Evolutionary conservation across 768 basidiomycete species (phyloP), one percentile per base, ranked within the genome.

Genomic region (Podaxis sp.): DNA sequence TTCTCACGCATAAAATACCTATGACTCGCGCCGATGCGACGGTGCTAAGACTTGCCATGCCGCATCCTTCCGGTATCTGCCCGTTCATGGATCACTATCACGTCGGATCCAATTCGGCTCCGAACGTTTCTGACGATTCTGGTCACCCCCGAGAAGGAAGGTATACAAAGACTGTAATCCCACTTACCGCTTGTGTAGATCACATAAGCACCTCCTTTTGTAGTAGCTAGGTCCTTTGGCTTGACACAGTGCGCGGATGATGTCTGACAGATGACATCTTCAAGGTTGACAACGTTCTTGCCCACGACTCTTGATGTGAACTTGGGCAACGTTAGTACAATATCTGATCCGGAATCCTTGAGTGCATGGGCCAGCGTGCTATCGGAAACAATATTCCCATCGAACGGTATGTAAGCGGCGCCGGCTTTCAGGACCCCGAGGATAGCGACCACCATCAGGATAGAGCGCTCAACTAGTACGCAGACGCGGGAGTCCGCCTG

Each of bases 171-270:
- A 66, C 58, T 63, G 46, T 49, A 56, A 17, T n/a, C 24, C 62
- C 33, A 69, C 77, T 57, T 69, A 83, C 85, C 85, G 48, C 83
- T 84, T 11, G 86, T 87, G 70, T 86, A 87, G 48, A 87, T 86
- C 42, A 86, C 80, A 71, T 87, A 87, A 9, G 78, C 80, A 33
- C 81, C 79, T 65, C 85, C 80, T 7, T 71, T 73, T 19, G 77
- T 67, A 13, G 71, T 72, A 22, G 77, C 76, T 55, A 71, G 57
- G 65, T 83, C 80, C 46, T 74, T 67, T 4, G 75, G 78, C 54
- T 77, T 79, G 17, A 69, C 57, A 59, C 77, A 78, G 49, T 74
- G 69, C 22, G 64, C 59, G 17, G 70, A 68, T 39, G 66, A 38
- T 39, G 63, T 52, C 4, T 68, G 53, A 65, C 75, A 74, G 26